phyloP scores from a whole-genome alignment of 495 filamentous ascomycete species.

The Extremus antarcticus region DNA sequence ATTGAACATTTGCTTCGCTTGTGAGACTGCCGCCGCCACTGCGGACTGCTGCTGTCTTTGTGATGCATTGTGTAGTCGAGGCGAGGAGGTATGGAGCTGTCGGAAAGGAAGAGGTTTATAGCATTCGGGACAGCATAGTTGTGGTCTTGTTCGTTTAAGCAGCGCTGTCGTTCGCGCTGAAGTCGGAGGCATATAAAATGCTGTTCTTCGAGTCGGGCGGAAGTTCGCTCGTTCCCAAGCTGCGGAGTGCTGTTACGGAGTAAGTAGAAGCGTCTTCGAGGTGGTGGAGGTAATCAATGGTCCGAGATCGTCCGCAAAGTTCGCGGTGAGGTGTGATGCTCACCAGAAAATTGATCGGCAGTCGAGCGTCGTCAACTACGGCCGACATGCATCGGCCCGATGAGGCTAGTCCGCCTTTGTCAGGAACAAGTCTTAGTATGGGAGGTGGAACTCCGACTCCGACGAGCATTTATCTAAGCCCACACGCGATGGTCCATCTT shows the following conservation, averaged over 20 bases:
- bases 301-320: background rate
- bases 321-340: too few species aligned
- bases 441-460: too few species aligned
- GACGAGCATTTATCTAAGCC: too few species aligned
- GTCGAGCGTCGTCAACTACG: too few species aligned
- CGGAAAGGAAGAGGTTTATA: constrained; percentile 11
- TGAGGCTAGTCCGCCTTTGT: too few species aligned
- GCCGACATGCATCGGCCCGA: too few species aligned
- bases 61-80: constrained; percentile 22
- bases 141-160: background rate
- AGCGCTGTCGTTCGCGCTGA: constrained; percentile 4
- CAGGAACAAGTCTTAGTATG: too few species aligned
- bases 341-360: too few species aligned
- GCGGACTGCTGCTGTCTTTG: constrained; percentile 38
- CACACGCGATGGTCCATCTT: constrained; percentile 59
- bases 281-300: background rate
- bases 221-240: background rate
- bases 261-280: background rate
- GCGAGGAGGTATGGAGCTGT: background rate
- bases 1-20: constrained; percentile 69
- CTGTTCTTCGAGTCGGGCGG: background rate
- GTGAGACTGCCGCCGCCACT: constrained; percentile 57
- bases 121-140: constrained; percentile 17
- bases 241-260: too few species aligned
- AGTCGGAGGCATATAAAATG: constrained; percentile 3